A percentile compares a stretch with the other conserved stretches of the same genome.
Conservation (phyloP, 805 yeast species). For the Ogataea ganodermae region DNA sequence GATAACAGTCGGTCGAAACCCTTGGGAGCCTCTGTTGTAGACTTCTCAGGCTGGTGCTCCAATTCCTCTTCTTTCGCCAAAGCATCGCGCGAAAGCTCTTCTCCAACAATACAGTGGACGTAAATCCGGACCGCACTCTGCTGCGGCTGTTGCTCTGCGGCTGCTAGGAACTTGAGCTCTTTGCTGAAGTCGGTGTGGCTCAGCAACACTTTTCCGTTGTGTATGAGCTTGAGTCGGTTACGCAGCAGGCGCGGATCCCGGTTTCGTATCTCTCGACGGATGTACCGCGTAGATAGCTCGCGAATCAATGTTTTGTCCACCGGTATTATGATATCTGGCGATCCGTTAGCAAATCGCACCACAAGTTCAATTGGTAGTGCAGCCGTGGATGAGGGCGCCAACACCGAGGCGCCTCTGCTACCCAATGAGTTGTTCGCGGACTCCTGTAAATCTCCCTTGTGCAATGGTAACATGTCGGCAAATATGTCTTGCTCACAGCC, state of each 20-base stretch:
- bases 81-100: constrained; percentile 53
- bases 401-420: neutral
- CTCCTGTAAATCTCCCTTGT: constrained; percentile 5
- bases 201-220: constrained; percentile 65
- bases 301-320: constrained; percentile 26
- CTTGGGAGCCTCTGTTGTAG: constrained; percentile 66
- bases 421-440: neutral
- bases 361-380: constrained; percentile 25
- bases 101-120: constrained; percentile 81
- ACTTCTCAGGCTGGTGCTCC: constrained; percentile 54
- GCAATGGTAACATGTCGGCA: neutral
- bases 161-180: constrained; percentile 42
- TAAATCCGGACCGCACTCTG: constrained; percentile 43
- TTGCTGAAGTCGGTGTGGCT: constrained; percentile 55
- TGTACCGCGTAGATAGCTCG: constrained; percentile 39
- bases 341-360: constrained; percentile 49
- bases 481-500: neutral
- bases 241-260: constrained; percentile 31
- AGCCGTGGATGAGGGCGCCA: too few relatives aligned
- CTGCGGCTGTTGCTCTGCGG: constrained; percentile 18
- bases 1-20: constrained; percentile 84
- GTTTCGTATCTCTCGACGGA: constrained; percentile 46
- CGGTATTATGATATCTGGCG: constrained; percentile 44
- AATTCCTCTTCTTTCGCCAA: constrained; percentile 58
- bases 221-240: constrained; percentile 62